Conservation (phyloP, 2,329 filamentous ascomycete genomes). For the Sclerotinia glacialis region DNA sequence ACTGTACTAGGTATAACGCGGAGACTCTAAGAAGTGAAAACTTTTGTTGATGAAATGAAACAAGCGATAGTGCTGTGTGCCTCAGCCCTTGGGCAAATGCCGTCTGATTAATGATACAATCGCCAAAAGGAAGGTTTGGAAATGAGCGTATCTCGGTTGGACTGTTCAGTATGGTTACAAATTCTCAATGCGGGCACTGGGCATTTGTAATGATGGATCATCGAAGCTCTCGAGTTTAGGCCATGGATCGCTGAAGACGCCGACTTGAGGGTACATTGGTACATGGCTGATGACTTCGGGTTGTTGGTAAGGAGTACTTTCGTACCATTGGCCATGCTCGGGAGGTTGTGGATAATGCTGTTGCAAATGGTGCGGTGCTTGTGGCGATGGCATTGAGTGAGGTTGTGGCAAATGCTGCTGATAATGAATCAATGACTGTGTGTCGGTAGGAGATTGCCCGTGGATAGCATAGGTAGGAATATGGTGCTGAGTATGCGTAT, state of each 20-base stretch:
- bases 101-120: slow-evolving; percentile 32
- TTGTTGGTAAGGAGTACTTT: slow-evolving; percentile 50
- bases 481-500: slow-evolving; percentile 51
- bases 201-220: slow-evolving; percentile 57
- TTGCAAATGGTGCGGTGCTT: slow-evolving; percentile 39
- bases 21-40: slow-evolving; percentile 17
- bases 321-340: slow-evolving; percentile 53
- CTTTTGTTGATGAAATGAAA: slow-evolving; percentile 14
- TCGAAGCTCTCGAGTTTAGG: slow-evolving; percentile 55
- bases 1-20: slow-evolving; percentile 5
- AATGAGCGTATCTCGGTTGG: slow-evolving; percentile 19
- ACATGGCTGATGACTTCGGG: slow-evolving; percentile 56
- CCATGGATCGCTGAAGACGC: slow-evolving; percentile 54
- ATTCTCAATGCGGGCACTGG: slow-evolving; percentile 56
- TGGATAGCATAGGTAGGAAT: slow-evolving; percentile 50
- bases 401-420: slow-evolving; percentile 36
- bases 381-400: slow-evolving; percentile 36
- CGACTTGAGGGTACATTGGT: slow-evolving; percentile 50
- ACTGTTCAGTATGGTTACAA: slow-evolving; percentile 43
- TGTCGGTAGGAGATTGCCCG: slow-evolving; percentile 48
- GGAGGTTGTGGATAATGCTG: slow-evolving; percentile 44
- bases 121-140: slow-evolving; percentile 24
- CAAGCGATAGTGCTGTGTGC: slow-evolving; percentile 34
- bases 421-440: slow-evolving; percentile 42
- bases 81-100: slow-evolving; percentile 32